Evolutionary conservation across 2,329 filamentous ascomycete species (phyloP), one percentile per base, ranked within the genome.

Genomic region (Trichoderma sp.): DNA sequence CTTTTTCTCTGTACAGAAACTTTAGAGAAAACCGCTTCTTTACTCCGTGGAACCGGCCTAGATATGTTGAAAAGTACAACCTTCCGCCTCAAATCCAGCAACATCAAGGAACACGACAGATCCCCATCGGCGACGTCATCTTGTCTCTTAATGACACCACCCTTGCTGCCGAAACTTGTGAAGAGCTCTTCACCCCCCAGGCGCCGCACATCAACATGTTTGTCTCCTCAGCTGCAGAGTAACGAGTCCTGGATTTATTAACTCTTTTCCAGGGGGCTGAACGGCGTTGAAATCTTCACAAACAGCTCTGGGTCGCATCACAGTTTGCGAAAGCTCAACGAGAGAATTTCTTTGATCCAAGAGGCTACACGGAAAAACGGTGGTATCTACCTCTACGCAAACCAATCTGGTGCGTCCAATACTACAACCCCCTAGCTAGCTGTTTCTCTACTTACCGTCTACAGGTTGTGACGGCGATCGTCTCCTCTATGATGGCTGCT

Each of bases 311-410:
- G 75, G 18, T 76, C 74, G 13, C 78, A 80, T n/a, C 74, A 75
- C 21, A 85, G 89, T 72, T 79, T 93, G 10, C 82, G 89, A 21
- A 93, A 93, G 76, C 84, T 93, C 0, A 80, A 90, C 68, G 86
- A 82, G 0, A 81, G 89, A 2, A 80, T 93, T 32, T 84, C 87
- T 5, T 79, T 94, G 5, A 93, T 93, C 66, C 81, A 82, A 1
- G 86, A 91, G 73, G 89, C 88, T 0, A 93, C 90, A 0, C 81
- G 84, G 8, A 90, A 89, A 74, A 82, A 80, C 26, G 87, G 87
- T 4, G 87, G 87, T 28, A 80, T 89, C 11, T 89, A 89, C 72
- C 77, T 84, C 0, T 81, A 82, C 58, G 73, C 79, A 5, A 81
- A 81, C 37, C 60, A 64, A 7, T 64, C 60, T 16, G 60, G 60